phyloP scores from a whole-genome alignment of 176 grass and related monocot species.

The Oryza glaberrima region DNA sequence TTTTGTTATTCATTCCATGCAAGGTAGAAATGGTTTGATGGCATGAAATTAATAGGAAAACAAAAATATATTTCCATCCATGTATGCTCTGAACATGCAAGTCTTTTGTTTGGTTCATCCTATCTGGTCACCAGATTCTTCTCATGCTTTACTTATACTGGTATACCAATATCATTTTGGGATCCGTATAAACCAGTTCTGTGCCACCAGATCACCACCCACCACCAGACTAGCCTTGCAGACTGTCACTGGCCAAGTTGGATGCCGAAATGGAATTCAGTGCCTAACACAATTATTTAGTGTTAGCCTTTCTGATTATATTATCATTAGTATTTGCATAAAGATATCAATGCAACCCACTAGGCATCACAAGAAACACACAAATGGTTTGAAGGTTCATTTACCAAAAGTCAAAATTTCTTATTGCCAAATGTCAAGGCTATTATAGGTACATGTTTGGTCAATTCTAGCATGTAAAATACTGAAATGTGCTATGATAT shows the following conservation, averaged over 20 bases:
- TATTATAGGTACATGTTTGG: neutral
- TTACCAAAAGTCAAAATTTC: too few species aligned
- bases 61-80: neutral
- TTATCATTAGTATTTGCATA: neutral
- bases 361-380: neutral
- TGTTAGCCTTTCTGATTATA: neutral
- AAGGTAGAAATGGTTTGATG: neutral
- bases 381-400: neutral
- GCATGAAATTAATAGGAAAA: neutral
- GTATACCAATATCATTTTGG: neutral
- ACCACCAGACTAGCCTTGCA: constrained; percentile 12
- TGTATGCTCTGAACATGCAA: neutral
- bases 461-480: constrained; percentile 8
- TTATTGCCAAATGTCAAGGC: too few species aligned
- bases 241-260: neutral
- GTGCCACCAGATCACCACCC: neutral
- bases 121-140: neutral
- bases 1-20: neutral
- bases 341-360: neutral
- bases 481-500: constrained; percentile 1
- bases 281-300: neutral
- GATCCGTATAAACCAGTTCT: constrained; percentile 6
- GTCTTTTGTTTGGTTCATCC: neutral
- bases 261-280: constrained; percentile 21
- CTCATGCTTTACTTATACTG: neutral